Base-by-base conservation (phyloP, 208 protist genomes). In the Jaenimonas drosophilae region DNA sequence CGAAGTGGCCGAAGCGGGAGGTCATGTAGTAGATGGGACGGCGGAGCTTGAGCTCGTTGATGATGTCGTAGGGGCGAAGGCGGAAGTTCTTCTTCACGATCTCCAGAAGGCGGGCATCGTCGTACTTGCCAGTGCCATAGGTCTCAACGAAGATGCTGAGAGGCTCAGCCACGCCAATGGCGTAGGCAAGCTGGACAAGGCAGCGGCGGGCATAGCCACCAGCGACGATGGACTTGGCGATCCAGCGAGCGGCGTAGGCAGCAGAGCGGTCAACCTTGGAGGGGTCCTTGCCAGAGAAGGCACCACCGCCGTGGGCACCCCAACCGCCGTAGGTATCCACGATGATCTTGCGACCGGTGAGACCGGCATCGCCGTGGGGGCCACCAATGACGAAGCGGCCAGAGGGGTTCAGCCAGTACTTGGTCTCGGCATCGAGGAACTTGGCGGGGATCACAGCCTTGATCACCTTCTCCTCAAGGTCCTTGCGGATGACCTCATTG, bases 281-380 rank as follows among this genome's bases (percentile, higher is more conserved):
- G 29, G 93, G 96, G 74, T 99, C 98, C 83, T 99, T 99, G 51
- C 98, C 98, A 28, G 97, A 99, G 93, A 99, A 99, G 54, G 98
- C 98, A 59, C 98, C 98, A 68, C 98, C 98, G 59, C 98, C 98
- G 78, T 99, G 98, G 20, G 97, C 97, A 39, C 98, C 98, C 97
- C 98, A 99, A 53, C 98, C 98, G 60, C 98, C 98, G 70, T 99
- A 99, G 3, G 96, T 98, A 60, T 99, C 98, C 39, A 99, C 96
- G 64, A 99, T 99, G 60, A 99, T 99, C 85, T 99, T 99, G 60
- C 98, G 84, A 49, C 98, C 98, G 47, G 98, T 99, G 4, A 99
- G 66, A 63, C 98, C 98, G 54, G 97, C 96, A 61, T 99, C 98
- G 65, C 96, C 97, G 55, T 97, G 83, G 49, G 98, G 98, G 29